Evolutionary conservation across 495 filamentous ascomycete genomes (phyloP).

Genomic region (Neurospora sp.): DNA sequence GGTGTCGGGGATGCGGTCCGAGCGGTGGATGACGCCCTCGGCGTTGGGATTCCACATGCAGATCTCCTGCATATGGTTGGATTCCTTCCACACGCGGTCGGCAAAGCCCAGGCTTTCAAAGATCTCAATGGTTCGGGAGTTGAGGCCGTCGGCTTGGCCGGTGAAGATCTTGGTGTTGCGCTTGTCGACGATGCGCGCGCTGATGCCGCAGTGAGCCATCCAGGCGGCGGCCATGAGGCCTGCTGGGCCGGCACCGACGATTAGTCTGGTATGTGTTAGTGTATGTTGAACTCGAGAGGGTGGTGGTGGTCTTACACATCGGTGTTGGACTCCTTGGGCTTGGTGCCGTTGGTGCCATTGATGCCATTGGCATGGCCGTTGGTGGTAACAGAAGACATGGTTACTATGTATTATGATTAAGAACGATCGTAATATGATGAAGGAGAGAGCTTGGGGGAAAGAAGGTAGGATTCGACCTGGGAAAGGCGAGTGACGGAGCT

Average conservation of each 20-base stretch:
- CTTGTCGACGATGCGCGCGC: conserved; percentile 54
- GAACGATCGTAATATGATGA: neutral
- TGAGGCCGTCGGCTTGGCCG: conserved; percentile 20
- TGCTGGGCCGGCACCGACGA: conserved; percentile 58
- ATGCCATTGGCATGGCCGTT: neutral
- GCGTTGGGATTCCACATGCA: conserved; percentile 38
- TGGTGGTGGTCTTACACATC: conserved; percentile 20
- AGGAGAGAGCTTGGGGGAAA: neutral
- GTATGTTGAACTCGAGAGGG: neutral
- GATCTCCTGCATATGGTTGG: conserved; percentile 41
- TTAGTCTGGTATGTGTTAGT: conserved; percentile 24
- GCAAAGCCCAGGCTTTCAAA: conserved; percentile 58
- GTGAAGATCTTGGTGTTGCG: conserved; percentile 23
- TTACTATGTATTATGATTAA: neutral
- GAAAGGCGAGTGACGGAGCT: neutral
- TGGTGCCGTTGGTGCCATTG: neutral
- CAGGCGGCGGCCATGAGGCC: conserved; percentile 55
- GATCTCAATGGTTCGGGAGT: conserved; percentile 49
- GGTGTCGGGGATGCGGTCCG: conserved; percentile 40
- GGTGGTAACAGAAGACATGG: neutral
- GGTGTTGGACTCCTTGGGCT: conserved; percentile 18
- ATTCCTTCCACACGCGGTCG: conserved; percentile 50
- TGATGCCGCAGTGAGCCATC: conserved; percentile 50
- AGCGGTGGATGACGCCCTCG: conserved; percentile 43
- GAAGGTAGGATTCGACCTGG: neutral